These are phyloP conservation scores for Myotisia sp. DNA, from an alignment of 2,329 filamentous ascomycete genomes.

Conservation along the genomic window DNA sequence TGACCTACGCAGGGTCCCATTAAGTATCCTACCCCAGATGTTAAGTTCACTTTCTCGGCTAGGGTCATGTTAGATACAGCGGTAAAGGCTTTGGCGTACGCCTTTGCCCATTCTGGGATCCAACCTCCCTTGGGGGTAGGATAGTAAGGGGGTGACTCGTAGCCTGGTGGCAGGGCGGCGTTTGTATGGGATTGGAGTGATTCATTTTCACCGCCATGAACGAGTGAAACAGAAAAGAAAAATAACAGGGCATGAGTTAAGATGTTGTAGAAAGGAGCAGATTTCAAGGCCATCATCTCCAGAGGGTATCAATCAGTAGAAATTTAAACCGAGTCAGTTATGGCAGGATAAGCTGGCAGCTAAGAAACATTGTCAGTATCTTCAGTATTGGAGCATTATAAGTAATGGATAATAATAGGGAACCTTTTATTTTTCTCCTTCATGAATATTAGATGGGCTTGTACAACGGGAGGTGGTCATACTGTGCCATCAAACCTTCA, in stretches of 20 bases:
- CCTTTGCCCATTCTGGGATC: constrained; percentile 51
- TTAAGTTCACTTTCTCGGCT: constrained; percentile 68
- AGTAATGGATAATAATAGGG: too few relatives aligned
- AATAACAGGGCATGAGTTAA: neutral
- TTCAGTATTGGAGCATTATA: too few relatives aligned
- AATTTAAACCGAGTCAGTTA: too few relatives aligned
- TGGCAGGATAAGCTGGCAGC: too few relatives aligned
- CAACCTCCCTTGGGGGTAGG: constrained; percentile 60
- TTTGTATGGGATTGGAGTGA: neutral
- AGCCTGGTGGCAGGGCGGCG: neutral
- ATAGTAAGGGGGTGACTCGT: constrained; percentile 46
- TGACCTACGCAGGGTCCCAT: constrained; percentile 69
- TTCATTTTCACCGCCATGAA: neutral
- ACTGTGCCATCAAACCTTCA: too few relatives aligned
- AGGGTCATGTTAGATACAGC: constrained; percentile 64
- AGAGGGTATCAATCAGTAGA: too few relatives aligned
- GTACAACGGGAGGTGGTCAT: too few relatives aligned
- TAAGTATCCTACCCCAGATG: constrained; percentile 53
- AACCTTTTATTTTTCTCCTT: too few relatives aligned
- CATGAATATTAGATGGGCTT: too few relatives aligned
- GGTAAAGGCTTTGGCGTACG: constrained; percentile 54
- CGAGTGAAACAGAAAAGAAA: neutral
- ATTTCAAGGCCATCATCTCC: too few relatives aligned
- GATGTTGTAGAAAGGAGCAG: too few relatives aligned
- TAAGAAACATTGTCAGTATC: too few relatives aligned